A percentile compares a stretch with the other conserved stretches of the same genome.
Evolutionary conservation across 345 rosid genomes (phyloP).

Genomic region (Pseudoturritis turrita): DNA sequence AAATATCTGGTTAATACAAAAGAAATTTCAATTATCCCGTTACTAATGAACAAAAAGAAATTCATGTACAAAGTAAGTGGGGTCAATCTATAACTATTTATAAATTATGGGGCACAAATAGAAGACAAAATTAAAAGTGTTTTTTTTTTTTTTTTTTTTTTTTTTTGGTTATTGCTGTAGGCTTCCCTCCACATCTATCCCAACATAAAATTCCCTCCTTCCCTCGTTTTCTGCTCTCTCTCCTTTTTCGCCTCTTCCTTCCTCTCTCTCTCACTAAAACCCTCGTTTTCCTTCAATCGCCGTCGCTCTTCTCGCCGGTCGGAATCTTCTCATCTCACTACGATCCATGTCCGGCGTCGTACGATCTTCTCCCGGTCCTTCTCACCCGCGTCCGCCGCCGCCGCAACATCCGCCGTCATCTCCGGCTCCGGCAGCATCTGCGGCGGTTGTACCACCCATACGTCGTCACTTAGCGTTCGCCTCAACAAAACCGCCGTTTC

Average conservation of each 20-base stretch:
- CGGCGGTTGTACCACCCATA: conserved; percentile 63
- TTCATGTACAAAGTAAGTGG: conserved; percentile 12
- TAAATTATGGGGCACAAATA: conserved; percentile 21
- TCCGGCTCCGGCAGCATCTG: conserved; percentile 21
- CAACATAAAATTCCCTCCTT: conserved; percentile 63
- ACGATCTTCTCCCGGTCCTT: conserved; percentile 40
- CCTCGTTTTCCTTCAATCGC: conserved; percentile 10
- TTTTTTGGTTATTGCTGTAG: not conserved
- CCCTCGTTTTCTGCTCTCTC: conserved; percentile 65
- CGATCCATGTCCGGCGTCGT: conserved; percentile 52
- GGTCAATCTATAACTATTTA: conserved; percentile 21
- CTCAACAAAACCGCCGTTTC: conserved; percentile 69
- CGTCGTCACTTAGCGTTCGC: conserved; percentile 73
- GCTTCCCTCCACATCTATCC: conserved; percentile 76
- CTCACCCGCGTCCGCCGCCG: conserved; percentile 38
- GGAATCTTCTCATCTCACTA: conserved; percentile 36
- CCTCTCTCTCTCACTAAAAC: conserved; percentile 23
- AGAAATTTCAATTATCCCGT: not conserved
- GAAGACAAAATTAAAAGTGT: not conserved
- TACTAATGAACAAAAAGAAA: conserved; percentile 1
- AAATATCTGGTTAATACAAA: not conserved
- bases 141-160: too few relatives aligned
- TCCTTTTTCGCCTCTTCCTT: conserved; percentile 7
- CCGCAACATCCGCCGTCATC: conserved; percentile 33
- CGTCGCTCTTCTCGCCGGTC: conserved; percentile 31